Percentiles rank a stretch among this genome's conserved stretches.
Evolutionary conservation across 2,329 filamentous ascomycete species (phyloP).

Genomic region (Ceratocystis smalleyi): DNA sequence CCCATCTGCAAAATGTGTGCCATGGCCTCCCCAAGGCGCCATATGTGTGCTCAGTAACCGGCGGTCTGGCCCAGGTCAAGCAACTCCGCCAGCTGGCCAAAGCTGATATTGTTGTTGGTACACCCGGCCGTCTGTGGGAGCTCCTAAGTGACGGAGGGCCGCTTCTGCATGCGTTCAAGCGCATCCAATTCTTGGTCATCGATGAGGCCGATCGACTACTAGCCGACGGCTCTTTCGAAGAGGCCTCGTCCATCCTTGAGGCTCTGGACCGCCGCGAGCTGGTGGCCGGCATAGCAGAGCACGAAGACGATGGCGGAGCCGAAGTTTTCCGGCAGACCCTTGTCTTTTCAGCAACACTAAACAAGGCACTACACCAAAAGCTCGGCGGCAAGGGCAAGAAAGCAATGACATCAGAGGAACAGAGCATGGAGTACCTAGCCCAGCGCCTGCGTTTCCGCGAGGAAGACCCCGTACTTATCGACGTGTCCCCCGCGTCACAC

Average conservation of each 20-base stretch:
- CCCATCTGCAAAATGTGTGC: constrained; percentile 66
- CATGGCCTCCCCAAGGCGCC: constrained; percentile 43
- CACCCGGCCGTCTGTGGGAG: constrained; percentile 88
- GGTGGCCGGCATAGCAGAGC: constrained; percentile 33
- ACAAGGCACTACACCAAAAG: constrained; percentile 81
- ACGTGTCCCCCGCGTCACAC: constrained; percentile 75
- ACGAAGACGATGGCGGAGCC: constrained; percentile 34
- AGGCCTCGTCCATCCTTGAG: constrained; percentile 73
- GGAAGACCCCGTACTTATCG: constrained; percentile 74
- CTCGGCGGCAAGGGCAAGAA: constrained; percentile 59
- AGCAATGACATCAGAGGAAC: constrained; percentile 41
- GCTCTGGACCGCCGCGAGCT: constrained; percentile 54
- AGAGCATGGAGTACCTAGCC: constrained; percentile 66
- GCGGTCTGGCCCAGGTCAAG: constrained; percentile 86
- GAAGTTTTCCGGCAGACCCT: constrained; percentile 58
- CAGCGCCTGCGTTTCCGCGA: constrained; percentile 69
- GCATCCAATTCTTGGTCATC: constrained; percentile 68
- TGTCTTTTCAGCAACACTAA: constrained; percentile 93
- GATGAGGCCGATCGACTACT: constrained; percentile 89
- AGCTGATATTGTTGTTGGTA: constrained; percentile 86
- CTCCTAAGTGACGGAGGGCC: constrained; percentile 63
- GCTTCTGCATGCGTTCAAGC: constrained; percentile 53
- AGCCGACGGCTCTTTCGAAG: constrained; percentile 88
- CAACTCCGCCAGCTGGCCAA: constrained; percentile 70
- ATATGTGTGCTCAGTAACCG: constrained; percentile 76